Base-by-base conservation (phyloP, 768 basidiomycete species). In the Suillus occidentalis region DNA sequence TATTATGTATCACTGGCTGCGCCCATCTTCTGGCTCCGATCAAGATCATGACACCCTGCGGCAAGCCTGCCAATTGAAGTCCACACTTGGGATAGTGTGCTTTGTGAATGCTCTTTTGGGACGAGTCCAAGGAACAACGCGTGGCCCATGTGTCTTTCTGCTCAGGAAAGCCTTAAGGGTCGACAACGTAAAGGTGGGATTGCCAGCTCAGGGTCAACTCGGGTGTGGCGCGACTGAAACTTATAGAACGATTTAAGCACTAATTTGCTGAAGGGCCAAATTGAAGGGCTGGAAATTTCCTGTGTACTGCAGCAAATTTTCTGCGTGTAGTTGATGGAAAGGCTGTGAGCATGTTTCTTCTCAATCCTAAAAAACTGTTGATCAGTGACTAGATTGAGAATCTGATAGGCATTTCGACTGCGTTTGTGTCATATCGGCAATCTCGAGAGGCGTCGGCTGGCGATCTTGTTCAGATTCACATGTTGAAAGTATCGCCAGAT, bases 1-100 rank as follows among this genome's bases (percentile, higher is more conserved):
- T 73, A 78, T 76, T 76, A 78, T 78, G 75, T 78, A 67, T 60
- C 53, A 25, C 14, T 59, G 13, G 25, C 36, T 37, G 62, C 55
- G 31, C 36, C n/a, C n/a, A 39, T 34, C 56, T 62, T 62, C 61
- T 62, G 61, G 25, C 22, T 25, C 61, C 61, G 61, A 62, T 62
- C 61, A 62, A 62, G 61, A 57, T 58, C 57, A 62, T 62, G 49
- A 62, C 47, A 39, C 18, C 47, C 40, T 58, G 25, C 36, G 16
- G 52, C 37, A 55, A 60, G 37, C 31, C 36, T 42, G 20, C 53
- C 13, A 55, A 34, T n/a, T n/a, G n/a, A 34, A 13, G 34, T 59
- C 25, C 58, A 28, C 22, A 39, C 57, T 39, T 36, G 53, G 31
- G 20, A n/a, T 55, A 55, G 20, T 55, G n/a, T 20, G 34, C 53